These are phyloP conservation scores for Chloroidium sp. DNA, from an alignment of 163 green algal species.

Conservation along the genomic window DNA sequence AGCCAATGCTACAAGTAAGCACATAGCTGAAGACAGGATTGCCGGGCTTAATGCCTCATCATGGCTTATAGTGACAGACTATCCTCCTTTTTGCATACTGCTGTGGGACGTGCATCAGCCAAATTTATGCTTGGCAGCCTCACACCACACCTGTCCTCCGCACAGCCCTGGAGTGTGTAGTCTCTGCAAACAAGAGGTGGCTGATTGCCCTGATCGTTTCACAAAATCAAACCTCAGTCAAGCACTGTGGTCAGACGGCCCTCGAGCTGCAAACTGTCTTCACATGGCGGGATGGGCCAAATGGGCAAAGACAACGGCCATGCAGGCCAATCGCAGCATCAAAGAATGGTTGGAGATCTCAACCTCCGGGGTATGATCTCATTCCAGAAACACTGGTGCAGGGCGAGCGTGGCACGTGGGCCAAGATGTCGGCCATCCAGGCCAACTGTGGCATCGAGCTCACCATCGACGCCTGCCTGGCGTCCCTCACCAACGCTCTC, in stretches of 20 bases:
- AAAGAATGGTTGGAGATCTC: constrained; percentile 26
- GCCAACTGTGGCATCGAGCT: constrained; percentile 83
- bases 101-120: no score
- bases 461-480: constrained; percentile 76
- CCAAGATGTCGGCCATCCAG: constrained; percentile 80
- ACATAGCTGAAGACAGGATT: no score
- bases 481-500: constrained; percentile 21
- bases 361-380: background rate
- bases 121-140: no score
- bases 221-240: no score
- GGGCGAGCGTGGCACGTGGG: constrained; percentile 75
- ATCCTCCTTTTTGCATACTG: no score
- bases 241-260: background rate
- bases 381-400: constrained; percentile 19
- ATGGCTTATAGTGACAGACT: no score
- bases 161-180: no score
- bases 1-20: no score
- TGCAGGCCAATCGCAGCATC: constrained; percentile 84
- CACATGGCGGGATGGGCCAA: constrained; percentile 27
- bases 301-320: constrained; percentile 77
- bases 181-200: no score
- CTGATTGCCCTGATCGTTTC: no score
- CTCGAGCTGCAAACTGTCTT: background rate
- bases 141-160: no score
- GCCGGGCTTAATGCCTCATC: no score